Percentiles rank a stretch among this genome's conserved stretches.
Conservation (phyloP, 2,329 filamentous ascomycete species). For the Curvularia sp. region DNA sequence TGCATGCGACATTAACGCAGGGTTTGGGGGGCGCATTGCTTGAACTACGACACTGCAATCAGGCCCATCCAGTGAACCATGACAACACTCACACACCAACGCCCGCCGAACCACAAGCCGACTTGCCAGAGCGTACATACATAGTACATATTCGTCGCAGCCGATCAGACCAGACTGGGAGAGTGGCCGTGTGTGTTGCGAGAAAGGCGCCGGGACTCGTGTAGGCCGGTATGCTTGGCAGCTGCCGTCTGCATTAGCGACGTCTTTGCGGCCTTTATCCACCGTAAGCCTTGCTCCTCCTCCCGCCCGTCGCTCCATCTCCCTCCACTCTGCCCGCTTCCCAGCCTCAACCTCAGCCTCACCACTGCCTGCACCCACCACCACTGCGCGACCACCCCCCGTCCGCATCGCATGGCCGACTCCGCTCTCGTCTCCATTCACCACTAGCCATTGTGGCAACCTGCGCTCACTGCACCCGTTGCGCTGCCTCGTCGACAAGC, state of each 20-base stretch:
- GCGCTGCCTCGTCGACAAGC: neutral
- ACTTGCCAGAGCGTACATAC: neutral
- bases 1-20: slow-evolving; percentile 13
- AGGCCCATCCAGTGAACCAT: neutral
- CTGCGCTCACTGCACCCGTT: slow-evolving; percentile 20
- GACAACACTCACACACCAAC: neutral
- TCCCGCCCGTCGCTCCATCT: neutral
- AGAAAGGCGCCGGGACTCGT: neutral
- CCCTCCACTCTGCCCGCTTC: neutral
- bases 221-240: slow-evolving; percentile 1
- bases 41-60: neutral
- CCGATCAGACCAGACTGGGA: too few species aligned
- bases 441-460: slow-evolving; percentile 28
- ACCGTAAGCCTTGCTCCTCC: neutral
- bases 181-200: neutral
- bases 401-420: slow-evolving; percentile 36
- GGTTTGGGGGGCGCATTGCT: neutral
- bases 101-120: neutral
- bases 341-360: neutral
- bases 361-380: slow-evolving; percentile 1
- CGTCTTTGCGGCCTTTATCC: slow-evolving; percentile 7
- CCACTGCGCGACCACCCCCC: slow-evolving; percentile 19
- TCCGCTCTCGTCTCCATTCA: slow-evolving; percentile 22
- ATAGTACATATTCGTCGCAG: neutral
- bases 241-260: slow-evolving; percentile 8